These are phyloP conservation scores for Ambrosiella xylebori DNA, from an alignment of 2,329 filamentous ascomycete genomes.

Conservation along the genomic window DNA sequence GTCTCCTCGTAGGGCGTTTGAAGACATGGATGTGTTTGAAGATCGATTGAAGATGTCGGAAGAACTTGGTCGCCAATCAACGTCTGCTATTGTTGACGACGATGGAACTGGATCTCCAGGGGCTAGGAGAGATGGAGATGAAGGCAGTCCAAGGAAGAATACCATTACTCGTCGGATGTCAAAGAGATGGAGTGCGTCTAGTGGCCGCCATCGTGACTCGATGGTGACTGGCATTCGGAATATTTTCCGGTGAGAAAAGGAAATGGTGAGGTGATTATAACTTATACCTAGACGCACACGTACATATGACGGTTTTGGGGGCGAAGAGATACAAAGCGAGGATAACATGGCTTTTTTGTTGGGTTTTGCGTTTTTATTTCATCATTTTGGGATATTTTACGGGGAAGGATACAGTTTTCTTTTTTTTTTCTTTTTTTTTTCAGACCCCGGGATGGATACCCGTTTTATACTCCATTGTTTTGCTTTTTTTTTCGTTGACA, in stretches of 20 bases:
- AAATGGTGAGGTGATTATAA: background rate
- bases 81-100: background rate
- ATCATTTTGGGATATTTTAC: background rate
- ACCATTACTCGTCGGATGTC: constrained; percentile 3
- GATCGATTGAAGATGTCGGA: constrained; percentile 4
- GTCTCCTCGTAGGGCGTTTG: constrained; percentile 5
- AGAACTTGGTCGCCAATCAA: background rate
- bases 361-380: background rate
- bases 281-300: background rate
- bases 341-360: background rate
- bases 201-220: constrained; percentile 9
- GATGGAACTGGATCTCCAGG: background rate
- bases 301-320: background rate
- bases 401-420: background rate
- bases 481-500: background rate
- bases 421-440: background rate
- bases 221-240: constrained; percentile 10
- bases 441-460: background rate
- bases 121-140: background rate
- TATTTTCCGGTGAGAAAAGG: constrained; percentile 8
- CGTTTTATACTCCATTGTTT: background rate
- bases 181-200: constrained; percentile 11
- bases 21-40: constrained; percentile 1
- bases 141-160: constrained; percentile 1
- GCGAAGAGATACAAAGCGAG: background rate